Evolutionary conservation across 257 asterid genomes (phyloP), one percentile per base, ranked within the genome.

Genomic region (Nyctanthes arbortristis): DNA sequence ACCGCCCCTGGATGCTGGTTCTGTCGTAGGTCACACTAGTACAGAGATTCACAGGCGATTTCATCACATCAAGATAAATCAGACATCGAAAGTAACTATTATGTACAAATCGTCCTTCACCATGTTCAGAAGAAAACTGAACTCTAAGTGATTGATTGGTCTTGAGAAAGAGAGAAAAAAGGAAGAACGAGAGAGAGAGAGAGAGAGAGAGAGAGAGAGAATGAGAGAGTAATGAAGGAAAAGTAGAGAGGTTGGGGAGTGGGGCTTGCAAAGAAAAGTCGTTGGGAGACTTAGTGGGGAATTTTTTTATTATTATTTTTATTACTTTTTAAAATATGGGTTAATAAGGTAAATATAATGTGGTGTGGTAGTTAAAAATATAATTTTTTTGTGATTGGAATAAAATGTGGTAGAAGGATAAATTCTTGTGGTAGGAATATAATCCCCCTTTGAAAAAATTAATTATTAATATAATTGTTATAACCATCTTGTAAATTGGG

Each of bases 1-100:
- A 78, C 97, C 97, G 89, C 68, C 87, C 83, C 71, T 89, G 95
- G 78, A 91, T 91, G 79, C 87, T 82, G 78, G 73, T 47, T 22
- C 97, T 87, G 59, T 91, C 97, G 71, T 91, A 91, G 12, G 97
- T 91, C 13, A 89, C 96, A 3, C 97, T 96, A 13, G 96, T 91
- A 81, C 86, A 91, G 49, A 91, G 76, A 67, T 93, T 91, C 61
- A 91, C 97, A 0, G 97, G 97, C 1, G 96, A 89, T 60, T 81
- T 80, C 97, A 91, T 91, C 35, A 91, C 84, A 61, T 91, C 97
- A 0, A 91, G 80, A 3, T 96, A 84, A 65, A 91, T 91, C 4
- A 96, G 97, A 61, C 97, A 91, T 28, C 89, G 81, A 79, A 91
- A 91, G 9, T 85, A 83, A 37, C 71, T 76, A 80, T 70, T 30